Base-by-base conservation (phyloP, 2,329 filamentous ascomycete species). In the Magnaporthiopsis poae region DNA sequence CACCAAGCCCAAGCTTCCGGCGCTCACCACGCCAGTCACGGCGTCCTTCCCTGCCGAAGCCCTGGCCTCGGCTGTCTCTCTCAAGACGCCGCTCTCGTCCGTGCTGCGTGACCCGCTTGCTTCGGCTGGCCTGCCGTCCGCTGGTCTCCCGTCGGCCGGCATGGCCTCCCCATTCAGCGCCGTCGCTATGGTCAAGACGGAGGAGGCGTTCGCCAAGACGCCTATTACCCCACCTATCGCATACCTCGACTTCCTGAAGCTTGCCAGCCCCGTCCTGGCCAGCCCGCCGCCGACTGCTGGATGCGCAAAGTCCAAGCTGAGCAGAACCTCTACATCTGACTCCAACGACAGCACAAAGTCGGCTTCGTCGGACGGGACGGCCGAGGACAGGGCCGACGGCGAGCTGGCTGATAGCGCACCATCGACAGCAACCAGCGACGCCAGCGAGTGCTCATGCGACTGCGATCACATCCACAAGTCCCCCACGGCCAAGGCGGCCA, bases 231-330 rank as follows among this genome's bases (percentile, higher is more conserved):
- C 94, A 65, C 94, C 94, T 3, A 82, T 86, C 29, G 93, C 94
- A 67, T 98, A 98, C 75, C 89, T 91, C 71, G 92, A 98, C 74
- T 98, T 97, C 75, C 87, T 98, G 69, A 94, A 92, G 79, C 88
- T 88, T 68, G 81, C 85, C 63, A 73, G 72, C 67, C 70, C 70
- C 8, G 62, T 61, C 18, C 61, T 69, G 29, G 65, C 69, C 15
- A 70, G 68, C 61, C 68, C 69, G 63, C 73, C 74, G 3, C 70
- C 73, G 33, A 72, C 73, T 39, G 70, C 70, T n/a, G 31, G 52
- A 25, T 29, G 27, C n/a, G 36, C 46, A 29, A 75, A 73, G 70
- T 67, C 71, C 3, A 52, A 68, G 15, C 67, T 76, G 11, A 73
- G 73, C 68, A 70, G 74, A 65, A 73, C 72, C 13, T 69, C 67